Conservation (phyloP, 257 asterid genomes). For the Scutellaria barbata region DNA sequence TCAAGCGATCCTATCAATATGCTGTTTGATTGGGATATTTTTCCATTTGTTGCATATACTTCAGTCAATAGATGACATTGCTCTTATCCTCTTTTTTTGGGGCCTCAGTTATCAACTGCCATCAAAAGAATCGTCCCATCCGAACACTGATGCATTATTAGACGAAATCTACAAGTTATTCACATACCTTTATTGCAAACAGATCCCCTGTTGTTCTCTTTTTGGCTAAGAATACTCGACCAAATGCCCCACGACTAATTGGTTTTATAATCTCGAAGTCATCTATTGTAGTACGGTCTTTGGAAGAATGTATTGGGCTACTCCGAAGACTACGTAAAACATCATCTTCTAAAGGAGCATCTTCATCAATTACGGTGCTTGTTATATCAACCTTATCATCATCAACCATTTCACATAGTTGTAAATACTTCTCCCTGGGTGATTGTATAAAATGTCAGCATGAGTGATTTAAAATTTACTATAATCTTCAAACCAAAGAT, state of each 20-base stretch:
- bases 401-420: constrained; percentile 91
- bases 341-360: constrained; percentile 96
- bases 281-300: constrained; percentile 96
- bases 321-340: constrained; percentile 94
- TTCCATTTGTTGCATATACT: constrained; percentile 11
- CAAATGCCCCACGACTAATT: constrained; percentile 99
- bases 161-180: constrained; percentile 23
- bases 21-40: not conserved
- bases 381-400: constrained; percentile 90
- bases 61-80: not conserved
- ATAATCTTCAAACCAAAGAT: constrained; percentile 22
- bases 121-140: constrained; percentile 16
- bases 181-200: constrained; percentile 90
- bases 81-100: constrained; percentile 15
- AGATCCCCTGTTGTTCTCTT: constrained; percentile 96
- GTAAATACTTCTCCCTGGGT: constrained; percentile 93
- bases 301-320: constrained; percentile 88
- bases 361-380: constrained; percentile 96
- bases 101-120: constrained; percentile 13
- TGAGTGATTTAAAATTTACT: constrained; percentile 16
- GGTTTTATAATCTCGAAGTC: constrained; percentile 98
- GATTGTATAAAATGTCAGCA: constrained; percentile 32
- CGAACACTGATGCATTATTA: not conserved
- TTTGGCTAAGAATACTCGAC: constrained; percentile 95
- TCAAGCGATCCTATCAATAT: constrained; percentile 24